Conservation (phyloP, 306 rosid genomes). For the Vigna radiata region DNA sequence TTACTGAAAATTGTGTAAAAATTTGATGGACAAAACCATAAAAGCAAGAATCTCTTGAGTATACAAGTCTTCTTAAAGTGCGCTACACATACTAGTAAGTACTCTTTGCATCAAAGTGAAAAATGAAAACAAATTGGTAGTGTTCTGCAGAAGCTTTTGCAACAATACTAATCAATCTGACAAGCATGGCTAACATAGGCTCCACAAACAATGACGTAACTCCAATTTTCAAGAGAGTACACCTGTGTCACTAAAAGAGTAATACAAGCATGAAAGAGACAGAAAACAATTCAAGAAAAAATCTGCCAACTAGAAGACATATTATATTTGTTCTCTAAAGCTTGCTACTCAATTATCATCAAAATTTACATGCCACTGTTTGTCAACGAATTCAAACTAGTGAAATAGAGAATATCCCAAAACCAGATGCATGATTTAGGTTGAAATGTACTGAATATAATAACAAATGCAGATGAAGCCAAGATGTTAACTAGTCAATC, state of each 20-base stretch:
- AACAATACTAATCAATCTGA: not conserved
- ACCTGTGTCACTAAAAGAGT: conserved; percentile 2
- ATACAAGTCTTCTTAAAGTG: conserved; percentile 9
- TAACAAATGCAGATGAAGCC: conserved; percentile 22
- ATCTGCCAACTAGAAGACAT: not conserved
- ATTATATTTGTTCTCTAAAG: not conserved
- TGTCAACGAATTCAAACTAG: not conserved
- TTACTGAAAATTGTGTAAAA: not conserved
- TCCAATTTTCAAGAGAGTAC: not conserved
- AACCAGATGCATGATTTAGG: not conserved
- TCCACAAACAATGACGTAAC: not conserved
- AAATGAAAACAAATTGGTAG: not conserved
- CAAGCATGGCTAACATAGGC: not conserved
- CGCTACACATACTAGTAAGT: not conserved
- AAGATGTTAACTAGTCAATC: conserved; percentile 6
- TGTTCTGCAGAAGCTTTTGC: not conserved
- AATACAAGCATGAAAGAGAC: not conserved
- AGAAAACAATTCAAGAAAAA: not conserved
- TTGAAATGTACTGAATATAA: conserved; percentile 11
- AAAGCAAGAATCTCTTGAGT: not conserved
- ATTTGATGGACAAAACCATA: not conserved
- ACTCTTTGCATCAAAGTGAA: conserved; percentile 9
- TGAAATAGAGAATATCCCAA: not conserved
- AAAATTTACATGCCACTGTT: not conserved
- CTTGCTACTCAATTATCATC: not conserved